phyloP scores from a whole-genome alignment of 768 basidiomycete species.

The Cubamyces sp. region DNA sequence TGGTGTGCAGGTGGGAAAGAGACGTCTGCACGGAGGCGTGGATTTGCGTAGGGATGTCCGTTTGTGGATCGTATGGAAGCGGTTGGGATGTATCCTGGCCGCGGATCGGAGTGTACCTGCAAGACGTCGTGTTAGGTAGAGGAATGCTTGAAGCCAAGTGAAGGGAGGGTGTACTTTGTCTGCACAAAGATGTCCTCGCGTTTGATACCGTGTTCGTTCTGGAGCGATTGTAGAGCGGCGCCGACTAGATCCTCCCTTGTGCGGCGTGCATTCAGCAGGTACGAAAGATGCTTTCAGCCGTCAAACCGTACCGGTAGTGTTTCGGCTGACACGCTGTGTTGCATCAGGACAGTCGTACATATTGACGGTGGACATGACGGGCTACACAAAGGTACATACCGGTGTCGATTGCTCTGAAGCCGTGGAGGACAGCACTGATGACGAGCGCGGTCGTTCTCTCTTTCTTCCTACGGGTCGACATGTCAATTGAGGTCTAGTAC shows the following conservation, averaged over 20 bases:
- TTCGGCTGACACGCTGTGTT: slow-evolving; percentile 67
- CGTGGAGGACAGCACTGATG: slow-evolving; percentile 69
- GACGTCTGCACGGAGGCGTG: slow-evolving; percentile 63
- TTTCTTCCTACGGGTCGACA: slow-evolving; percentile 66
- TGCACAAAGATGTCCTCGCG: slow-evolving; percentile 78
- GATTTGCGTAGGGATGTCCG: slow-evolving; percentile 62
- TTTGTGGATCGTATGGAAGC: slow-evolving; percentile 69
- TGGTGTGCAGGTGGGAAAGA: slow-evolving; percentile 67
- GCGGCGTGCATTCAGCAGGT: too few relatives aligned
- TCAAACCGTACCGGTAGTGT: slow-evolving; percentile 58
- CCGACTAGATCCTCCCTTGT: slow-evolving; percentile 81
- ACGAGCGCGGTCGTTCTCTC: slow-evolving; percentile 71
- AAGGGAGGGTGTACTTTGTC: slow-evolving; percentile 60
- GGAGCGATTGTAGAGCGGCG: slow-evolving; percentile 61
- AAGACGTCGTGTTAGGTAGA: not conserved
- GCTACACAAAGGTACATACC: slow-evolving; percentile 56
- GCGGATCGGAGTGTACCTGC: slow-evolving; percentile 70
- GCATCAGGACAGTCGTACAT: slow-evolving; percentile 13
- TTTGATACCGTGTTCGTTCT: slow-evolving; percentile 59
- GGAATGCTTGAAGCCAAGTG: not conserved
- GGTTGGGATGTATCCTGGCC: slow-evolving; percentile 76
- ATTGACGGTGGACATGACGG: slow-evolving; percentile 73
- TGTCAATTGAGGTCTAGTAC: not conserved
- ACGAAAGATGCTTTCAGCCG: not conserved
- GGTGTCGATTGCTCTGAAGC: slow-evolving; percentile 86